phyloP scores from a whole-genome alignment of 1,139 yeast species.

The Saccharomycopsis hybrid region DNA sequence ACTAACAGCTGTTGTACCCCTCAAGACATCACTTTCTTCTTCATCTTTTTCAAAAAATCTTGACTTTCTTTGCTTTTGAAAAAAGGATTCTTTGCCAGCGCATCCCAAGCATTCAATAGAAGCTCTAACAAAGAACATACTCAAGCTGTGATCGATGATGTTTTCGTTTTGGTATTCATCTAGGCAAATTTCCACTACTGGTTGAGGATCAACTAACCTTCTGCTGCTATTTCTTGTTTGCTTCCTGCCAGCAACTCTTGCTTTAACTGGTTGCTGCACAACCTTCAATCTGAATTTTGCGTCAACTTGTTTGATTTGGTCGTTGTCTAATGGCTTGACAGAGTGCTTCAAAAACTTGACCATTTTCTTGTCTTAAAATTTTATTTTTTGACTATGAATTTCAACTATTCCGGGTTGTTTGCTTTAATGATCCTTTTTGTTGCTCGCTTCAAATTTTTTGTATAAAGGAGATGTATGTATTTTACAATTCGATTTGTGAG shows the following conservation, averaged over 20 bases:
- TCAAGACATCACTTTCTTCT: constrained; percentile 19
- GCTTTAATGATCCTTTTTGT: no score
- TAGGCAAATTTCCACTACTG: constrained; percentile 20
- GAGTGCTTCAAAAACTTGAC: constrained; percentile 20
- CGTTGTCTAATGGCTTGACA: constrained; percentile 15
- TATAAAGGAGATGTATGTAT: no score
- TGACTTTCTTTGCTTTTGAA: constrained; percentile 20
- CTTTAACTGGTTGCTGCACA: constrained; percentile 22
- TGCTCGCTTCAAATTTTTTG: no score
- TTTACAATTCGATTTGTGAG: no score
- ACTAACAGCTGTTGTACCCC: constrained; percentile 20
- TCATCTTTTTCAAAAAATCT: constrained; percentile 14
- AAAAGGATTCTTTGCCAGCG: constrained; percentile 15
- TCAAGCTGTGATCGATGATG: constrained; percentile 19
- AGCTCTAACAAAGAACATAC: constrained; percentile 21
- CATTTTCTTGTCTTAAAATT: no score
- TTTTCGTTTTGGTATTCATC: constrained; percentile 6
- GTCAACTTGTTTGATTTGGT: constrained; percentile 2
- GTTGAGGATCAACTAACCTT: constrained; percentile 22
- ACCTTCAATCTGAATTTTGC: constrained; percentile 17
- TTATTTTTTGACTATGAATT: no score
- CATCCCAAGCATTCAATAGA: constrained; percentile 20
- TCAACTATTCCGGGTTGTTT: no score
- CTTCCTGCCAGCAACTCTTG: constrained; percentile 21
- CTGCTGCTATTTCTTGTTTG: constrained; percentile 20